Conservation (phyloP, 106 monocot species). For the Apostasia shenzhenica region DNA sequence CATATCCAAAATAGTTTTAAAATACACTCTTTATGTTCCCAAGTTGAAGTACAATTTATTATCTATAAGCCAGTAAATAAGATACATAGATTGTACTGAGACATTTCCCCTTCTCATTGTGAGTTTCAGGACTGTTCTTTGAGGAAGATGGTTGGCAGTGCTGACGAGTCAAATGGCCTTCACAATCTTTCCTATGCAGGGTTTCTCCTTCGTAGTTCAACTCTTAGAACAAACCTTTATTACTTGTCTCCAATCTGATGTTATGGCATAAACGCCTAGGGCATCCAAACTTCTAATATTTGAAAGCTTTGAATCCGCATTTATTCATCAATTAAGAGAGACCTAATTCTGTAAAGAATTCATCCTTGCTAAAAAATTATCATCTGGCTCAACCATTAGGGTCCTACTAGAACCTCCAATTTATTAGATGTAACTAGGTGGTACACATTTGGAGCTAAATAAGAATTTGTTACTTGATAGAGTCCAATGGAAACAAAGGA, state of each 20-base stretch:
- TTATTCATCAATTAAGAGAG: neutral
- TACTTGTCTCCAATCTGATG: neutral
- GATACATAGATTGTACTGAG: too few relatives aligned
- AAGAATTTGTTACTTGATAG: neutral
- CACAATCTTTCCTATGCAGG: neutral
- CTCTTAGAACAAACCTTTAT: neutral
- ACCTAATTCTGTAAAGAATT: neutral
- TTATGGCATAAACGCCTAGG: neutral
- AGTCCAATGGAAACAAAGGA: too few relatives aligned
- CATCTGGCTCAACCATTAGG: neutral
- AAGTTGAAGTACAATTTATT: too few relatives aligned
- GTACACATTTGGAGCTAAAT: neutral
- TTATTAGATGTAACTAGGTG: neutral
- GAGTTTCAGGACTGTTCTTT: too few relatives aligned
- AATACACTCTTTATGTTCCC: too few relatives aligned
- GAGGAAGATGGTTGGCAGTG: neutral
- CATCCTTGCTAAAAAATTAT: neutral
- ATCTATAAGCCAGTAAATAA: too few relatives aligned
- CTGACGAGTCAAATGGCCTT: neutral
- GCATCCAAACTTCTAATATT: neutral
- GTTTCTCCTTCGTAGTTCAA: too few relatives aligned
- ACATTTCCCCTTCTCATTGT: too few relatives aligned
- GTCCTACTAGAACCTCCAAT: neutral
- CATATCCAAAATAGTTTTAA: too few relatives aligned
- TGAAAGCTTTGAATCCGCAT: neutral